Base-by-base conservation (phyloP, 1,284 basidiomycete species). In the Austroboletus rostrupii region DNA sequence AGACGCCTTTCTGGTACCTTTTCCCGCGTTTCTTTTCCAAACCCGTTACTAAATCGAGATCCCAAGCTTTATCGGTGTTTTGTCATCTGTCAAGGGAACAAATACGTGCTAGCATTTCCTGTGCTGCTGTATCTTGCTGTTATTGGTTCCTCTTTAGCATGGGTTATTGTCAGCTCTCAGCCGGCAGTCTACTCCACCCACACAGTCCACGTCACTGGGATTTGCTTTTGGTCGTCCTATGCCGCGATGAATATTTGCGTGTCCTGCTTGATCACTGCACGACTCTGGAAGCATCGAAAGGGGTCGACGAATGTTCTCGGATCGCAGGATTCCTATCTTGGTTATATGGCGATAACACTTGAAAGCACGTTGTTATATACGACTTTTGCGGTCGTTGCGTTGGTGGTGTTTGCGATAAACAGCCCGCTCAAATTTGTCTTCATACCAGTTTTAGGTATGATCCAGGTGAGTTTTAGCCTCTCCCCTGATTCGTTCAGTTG, bases 331-430 rank as follows among this genome's bases (percentile, higher is more conserved):
- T 57, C 63, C 17, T 63, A 62, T 32, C 41, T 61, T 20, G 31
- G 45, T 3, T 65, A 50, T 13, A 59, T 64, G 57, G 46, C 56
- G 1, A 61, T 61, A 58, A 59, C 58, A 12, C 58, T 63, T 32
- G 62, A 65, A 47, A 65, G 60, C 45, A 62, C 60, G 0, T 0
- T 45, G 39, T 29, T 65, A 21, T 64, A 65, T 21, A 53, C 59
- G 0, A 26, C 20, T 19, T 63, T 52, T 9, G 53, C 21, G 7
- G 23, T 59, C 21, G 12, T 57, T 1, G 37, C 53, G 1, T 8
- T 61, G 31, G 29, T 56, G 0, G 45, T 51, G n/a, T 61, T 65
- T n/a, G n/a, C n/a, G 23, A 5, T 47, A 11, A 56, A 64, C 35
- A 62, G 56, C 16, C 60, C 56, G 12, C 47, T 57, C 20, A 47